Evolutionary conservation across 441 rosid species (phyloP), one percentile per base, ranked within the genome.

Genomic region (Gossypium schwendimanii): DNA sequence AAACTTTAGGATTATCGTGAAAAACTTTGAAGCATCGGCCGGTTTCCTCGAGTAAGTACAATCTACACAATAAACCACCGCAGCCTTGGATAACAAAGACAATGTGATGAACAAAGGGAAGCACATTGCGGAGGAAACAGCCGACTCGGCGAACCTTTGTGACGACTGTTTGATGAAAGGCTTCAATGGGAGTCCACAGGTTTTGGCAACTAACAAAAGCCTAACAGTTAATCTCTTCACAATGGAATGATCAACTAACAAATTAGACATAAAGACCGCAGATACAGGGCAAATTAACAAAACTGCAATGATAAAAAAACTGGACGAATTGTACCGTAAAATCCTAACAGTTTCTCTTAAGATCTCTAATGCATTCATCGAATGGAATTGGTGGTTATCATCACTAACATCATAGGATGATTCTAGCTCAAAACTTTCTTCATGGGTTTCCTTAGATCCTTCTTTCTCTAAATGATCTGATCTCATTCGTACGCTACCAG

Each of bases 301-400:
- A 2, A 86, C 77, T 1, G 84, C 80, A 74, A 86, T 87, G 62
- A 82, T 45, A 90, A 89, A 77, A 86, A 94, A 94, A 50, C 87
- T 85, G 3, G 78, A 76, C 0, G 80, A 79, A 79, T 91, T 94
- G 50, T 78, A 91, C 57, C 97, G 89, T 21, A 94, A 91, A 64
- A 94, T 91, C 69, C 96, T 79, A 39, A 89, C 87, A 3, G 97
- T 87, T 83, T 94, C 97, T 64, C 94, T 85, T 80, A 94, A 78
- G 76, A 94, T 92, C 86, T 92, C 97, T 71, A 89, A 71, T 1
- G 97, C 97, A 68, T 84, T 91, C 93, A 85, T 84, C 21, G 96
- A 80, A 75, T 78, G 89, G 71, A 88, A 83, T 44, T 78, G 84
- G 28, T 79, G 49, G 57, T 36, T 21, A 58, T 39, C 74, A 59